These are phyloP conservation scores for Eimeria necatrix DNA, from an alignment of 169 alveolate species.

Conservation along the genomic window DNA sequence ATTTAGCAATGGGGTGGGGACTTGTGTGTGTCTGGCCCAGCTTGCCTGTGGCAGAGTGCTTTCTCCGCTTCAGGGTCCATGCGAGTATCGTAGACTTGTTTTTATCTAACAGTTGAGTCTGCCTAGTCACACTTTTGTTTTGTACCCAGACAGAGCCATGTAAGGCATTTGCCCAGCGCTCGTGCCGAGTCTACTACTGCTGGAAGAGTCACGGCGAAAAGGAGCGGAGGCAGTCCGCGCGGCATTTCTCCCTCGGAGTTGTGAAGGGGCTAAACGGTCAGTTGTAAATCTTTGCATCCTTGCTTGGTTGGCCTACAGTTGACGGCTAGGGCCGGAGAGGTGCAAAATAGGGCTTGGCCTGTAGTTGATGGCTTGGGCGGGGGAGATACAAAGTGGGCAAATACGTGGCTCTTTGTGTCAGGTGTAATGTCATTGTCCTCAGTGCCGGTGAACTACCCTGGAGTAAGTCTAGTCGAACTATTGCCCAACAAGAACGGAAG, in stretches of 20 bases:
- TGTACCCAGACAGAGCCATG: conserved; percentile 63
- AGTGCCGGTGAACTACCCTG: conserved; percentile 35
- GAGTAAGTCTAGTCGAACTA: background rate
- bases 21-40: too few species aligned
- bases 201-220: conserved; percentile 70
- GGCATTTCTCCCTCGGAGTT: conserved; percentile 19
- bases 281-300: background rate
- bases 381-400: too few species aligned
- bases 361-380: too few species aligned
- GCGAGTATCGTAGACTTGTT: background rate
- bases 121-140: background rate
- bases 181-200: conserved; percentile 74
- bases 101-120: too few species aligned
- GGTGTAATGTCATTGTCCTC: background rate
- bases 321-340: too few species aligned
- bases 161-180: conserved; percentile 28
- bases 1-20: too few species aligned
- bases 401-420: background rate
- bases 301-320: background rate
- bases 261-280: conserved; percentile 53
- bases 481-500: conserved; percentile 39
- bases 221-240: conserved; percentile 61
- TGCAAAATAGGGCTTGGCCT: too few species aligned
- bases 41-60: too few species aligned
- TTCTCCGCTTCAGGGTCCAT: background rate